These are phyloP conservation scores for Ceriops decandra DNA, from an alignment of 345 rosid genomes.

Conservation along the genomic window DNA sequence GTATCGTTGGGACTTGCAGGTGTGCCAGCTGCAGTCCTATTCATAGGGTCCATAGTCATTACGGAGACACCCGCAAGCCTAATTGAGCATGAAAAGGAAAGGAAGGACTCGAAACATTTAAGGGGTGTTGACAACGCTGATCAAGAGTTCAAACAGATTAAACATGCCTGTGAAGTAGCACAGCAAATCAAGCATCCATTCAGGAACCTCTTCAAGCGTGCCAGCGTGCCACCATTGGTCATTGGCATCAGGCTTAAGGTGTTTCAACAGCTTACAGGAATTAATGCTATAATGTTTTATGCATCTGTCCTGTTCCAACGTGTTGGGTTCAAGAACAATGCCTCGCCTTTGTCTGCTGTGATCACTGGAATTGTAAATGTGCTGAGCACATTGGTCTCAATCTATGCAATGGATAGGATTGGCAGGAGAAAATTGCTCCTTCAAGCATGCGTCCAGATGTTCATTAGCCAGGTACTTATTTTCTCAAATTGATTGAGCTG, in stretches of 20 bases:
- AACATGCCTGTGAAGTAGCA: constrained; percentile 39
- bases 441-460: constrained; percentile 42
- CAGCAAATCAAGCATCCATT: constrained; percentile 38
- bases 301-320: constrained; percentile 38
- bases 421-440: constrained; percentile 44
- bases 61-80: constrained; percentile 62
- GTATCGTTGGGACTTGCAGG: constrained; percentile 51
- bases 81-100: constrained; percentile 36
- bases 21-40: constrained; percentile 41
- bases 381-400: constrained; percentile 32
- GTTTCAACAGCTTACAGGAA: constrained; percentile 66
- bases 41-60: constrained; percentile 49
- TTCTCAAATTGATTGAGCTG: not conserved
- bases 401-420: constrained; percentile 26
- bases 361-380: constrained; percentile 33
- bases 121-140: constrained; percentile 51
- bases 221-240: constrained; percentile 51
- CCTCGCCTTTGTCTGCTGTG: constrained; percentile 29
- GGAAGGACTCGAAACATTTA: constrained; percentile 32
- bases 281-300: constrained; percentile 49
- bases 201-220: constrained; percentile 33
- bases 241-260: constrained; percentile 48
- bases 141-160: constrained; percentile 37
- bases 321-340: constrained; percentile 31
- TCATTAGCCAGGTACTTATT: constrained; percentile 23